A percentile compares a stretch with the other conserved stretches of the same genome.
phyloP scores from a whole-genome alignment of 192 early-diverging fungal genomes.

The Linnemannia exigua region DNA sequence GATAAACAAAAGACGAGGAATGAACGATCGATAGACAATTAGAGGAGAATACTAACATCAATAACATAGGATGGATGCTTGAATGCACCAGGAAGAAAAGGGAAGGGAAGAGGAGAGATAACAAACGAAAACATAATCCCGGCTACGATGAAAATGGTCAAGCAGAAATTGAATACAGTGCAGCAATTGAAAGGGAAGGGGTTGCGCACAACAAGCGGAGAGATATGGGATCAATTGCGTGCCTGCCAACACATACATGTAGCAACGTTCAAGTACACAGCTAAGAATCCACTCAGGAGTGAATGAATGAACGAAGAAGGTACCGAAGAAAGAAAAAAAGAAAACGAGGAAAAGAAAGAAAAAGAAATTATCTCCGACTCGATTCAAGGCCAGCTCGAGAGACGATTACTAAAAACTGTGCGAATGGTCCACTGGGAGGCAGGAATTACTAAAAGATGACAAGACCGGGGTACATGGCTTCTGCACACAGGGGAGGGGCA shows the following conservation, averaged over 20 bases:
- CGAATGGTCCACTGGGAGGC: conserved; percentile 14
- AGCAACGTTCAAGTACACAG: not conserved
- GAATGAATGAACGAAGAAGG: not conserved
- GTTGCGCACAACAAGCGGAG: not conserved
- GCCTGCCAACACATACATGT: no score
- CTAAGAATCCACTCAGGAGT: not conserved
- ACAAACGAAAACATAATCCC: not conserved
- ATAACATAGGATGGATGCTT: not conserved
- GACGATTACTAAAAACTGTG: conserved; percentile 35
- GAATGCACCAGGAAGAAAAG: not conserved
- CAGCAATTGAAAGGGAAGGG: not conserved
- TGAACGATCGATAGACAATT: not conserved
- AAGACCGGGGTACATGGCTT: conserved; percentile 19
- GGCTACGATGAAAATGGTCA: not conserved
- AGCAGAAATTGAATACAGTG: not conserved
- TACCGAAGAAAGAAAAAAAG: not conserved
- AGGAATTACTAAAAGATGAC: conserved; percentile 19
- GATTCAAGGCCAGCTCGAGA: not conserved
- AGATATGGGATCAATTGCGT: not conserved
- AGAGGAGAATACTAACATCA: not conserved
- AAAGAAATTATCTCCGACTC: not conserved
- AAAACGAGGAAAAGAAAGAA: conserved; percentile 7
- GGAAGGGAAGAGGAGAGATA: not conserved
- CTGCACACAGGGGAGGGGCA: not conserved
- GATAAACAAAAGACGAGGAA: no score